A percentile compares a stretch with the other conserved stretches of the same genome.
These are phyloP conservation scores for Singerocomus inundabilis DNA, from an alignment of 1,284 basidiomycete species.

Conservation along the genomic window DNA sequence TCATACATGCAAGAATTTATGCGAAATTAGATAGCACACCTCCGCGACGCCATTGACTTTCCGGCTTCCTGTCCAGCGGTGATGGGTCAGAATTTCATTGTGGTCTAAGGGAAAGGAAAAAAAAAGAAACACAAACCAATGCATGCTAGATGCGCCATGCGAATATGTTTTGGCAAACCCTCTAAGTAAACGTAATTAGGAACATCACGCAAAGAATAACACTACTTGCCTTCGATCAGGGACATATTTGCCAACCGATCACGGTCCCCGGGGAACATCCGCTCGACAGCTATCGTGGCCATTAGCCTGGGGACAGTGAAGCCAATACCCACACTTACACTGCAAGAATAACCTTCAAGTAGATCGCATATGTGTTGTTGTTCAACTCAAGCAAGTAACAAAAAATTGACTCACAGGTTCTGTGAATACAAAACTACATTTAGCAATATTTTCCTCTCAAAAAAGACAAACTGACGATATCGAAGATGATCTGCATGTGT, in stretches of 20 bases:
- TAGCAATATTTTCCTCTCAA: slow-evolving; percentile 1
- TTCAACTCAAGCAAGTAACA: neutral
- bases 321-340: slow-evolving; percentile 36
- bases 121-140: slow-evolving; percentile 48
- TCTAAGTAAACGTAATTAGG: slow-evolving; percentile 46
- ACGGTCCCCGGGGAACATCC: slow-evolving; percentile 82
- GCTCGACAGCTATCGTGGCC: slow-evolving; percentile 68
- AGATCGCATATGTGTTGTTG: neutral
- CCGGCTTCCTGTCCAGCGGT: slow-evolving; percentile 54
- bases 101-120: too few species aligned
- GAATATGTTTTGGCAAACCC: slow-evolving; percentile 78
- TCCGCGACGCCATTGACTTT: slow-evolving; percentile 97
- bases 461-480: slow-evolving; percentile 59
- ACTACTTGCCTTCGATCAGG: slow-evolving; percentile 71
- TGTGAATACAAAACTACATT: slow-evolving; percentile 19
- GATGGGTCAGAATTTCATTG: neutral
- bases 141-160: slow-evolving; percentile 85
- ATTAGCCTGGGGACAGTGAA: slow-evolving; percentile 7
- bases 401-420: slow-evolving; percentile 45
- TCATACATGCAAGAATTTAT: neutral
- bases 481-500: slow-evolving; percentile 88
- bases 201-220: neutral
- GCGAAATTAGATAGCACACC: slow-evolving; percentile 37
- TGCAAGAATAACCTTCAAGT: slow-evolving; percentile 59
- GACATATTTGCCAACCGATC: slow-evolving; percentile 83